Evolutionary conservation across 495 filamentous ascomycete species (phyloP).

Genomic region (Trypethelium eluteriae): DNA sequence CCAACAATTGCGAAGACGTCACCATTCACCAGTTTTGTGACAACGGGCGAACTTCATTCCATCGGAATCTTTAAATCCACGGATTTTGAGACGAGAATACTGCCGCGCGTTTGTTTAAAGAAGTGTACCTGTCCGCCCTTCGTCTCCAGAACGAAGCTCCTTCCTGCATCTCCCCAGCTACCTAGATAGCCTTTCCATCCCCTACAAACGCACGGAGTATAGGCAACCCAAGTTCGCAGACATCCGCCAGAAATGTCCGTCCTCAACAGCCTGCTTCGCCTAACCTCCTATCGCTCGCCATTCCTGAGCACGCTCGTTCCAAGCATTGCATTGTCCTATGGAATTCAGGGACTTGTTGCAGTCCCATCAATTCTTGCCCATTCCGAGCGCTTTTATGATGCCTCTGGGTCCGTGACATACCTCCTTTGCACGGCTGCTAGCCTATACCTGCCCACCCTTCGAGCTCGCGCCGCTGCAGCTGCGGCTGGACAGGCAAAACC

Average conservation of each 20-base stretch:
- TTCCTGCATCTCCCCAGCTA: not conserved
- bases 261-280: constrained; percentile 44
- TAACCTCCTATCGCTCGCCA: constrained; percentile 50
- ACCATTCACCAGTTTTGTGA: not conserved
- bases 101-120: not conserved
- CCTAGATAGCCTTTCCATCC: not conserved
- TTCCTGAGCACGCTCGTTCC: constrained; percentile 55
- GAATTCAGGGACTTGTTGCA: constrained; percentile 48
- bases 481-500: constrained; percentile 34
- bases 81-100: not conserved
- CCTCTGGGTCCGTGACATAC: constrained; percentile 55
- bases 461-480: constrained; percentile 40
- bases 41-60: constrained; percentile 2
- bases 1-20: not conserved
- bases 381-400: constrained; percentile 58
- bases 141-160: not conserved
- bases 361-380: constrained; percentile 51
- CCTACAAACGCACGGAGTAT: too few species aligned
- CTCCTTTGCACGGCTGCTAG: constrained; percentile 49
- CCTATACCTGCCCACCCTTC: constrained; percentile 52
- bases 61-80: not conserved
- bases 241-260: not conserved
- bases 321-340: constrained; percentile 48
- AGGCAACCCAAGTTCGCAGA: too few species aligned
- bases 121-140: not conserved